Percentiles rank a stretch among this genome's conserved stretches.
Conservation (phyloP, 2,329 filamentous ascomycete species). For the Talaromyces sp. region DNA sequence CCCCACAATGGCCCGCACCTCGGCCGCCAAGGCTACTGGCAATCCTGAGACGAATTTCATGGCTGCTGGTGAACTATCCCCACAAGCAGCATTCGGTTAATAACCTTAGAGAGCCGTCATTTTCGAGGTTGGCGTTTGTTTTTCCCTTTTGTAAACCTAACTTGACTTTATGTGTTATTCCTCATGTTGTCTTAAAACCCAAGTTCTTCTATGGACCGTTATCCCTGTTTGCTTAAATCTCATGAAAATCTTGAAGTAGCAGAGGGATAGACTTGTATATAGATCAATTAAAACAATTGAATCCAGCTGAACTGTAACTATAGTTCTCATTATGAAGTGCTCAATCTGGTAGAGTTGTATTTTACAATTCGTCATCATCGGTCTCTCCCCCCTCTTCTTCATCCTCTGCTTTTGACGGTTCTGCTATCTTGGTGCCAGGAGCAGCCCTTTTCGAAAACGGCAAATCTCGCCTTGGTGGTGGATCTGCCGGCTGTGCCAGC, state of each 20-base stretch:
- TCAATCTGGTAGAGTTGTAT: not conserved
- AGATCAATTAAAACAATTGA: conserved; percentile 1
- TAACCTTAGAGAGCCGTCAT: not conserved
- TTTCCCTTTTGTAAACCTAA: conserved; percentile 2
- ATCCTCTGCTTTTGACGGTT: conserved; percentile 4
- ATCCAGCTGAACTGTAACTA: not conserved
- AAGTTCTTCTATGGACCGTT: conserved; percentile 5
- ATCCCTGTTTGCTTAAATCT: not conserved
- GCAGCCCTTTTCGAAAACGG: conserved; percentile 29
- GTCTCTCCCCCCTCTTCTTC: conserved; percentile 25
- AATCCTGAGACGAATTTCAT: conserved; percentile 75
- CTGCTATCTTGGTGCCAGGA: not conserved
- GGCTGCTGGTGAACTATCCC: conserved; percentile 57
- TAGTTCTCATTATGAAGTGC: not conserved
- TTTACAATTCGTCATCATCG: conserved; percentile 36
- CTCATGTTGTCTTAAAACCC: not conserved
- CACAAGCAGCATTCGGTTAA: conserved; percentile 32
- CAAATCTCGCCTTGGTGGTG: conserved; percentile 38
- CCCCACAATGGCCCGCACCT: conserved; percentile 97
- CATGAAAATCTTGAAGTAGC: not conserved
- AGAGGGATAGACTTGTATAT: conserved; percentile 1
- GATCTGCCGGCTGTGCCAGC: conserved; percentile 15
- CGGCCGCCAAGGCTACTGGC: conserved; percentile 78
- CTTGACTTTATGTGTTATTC: conserved; percentile 4
- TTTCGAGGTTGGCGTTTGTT: conserved; percentile 12